These are phyloP conservation scores for Coelastrella sp. DNA, from an alignment of 139 green algal genomes.

Conservation along the genomic window DNA sequence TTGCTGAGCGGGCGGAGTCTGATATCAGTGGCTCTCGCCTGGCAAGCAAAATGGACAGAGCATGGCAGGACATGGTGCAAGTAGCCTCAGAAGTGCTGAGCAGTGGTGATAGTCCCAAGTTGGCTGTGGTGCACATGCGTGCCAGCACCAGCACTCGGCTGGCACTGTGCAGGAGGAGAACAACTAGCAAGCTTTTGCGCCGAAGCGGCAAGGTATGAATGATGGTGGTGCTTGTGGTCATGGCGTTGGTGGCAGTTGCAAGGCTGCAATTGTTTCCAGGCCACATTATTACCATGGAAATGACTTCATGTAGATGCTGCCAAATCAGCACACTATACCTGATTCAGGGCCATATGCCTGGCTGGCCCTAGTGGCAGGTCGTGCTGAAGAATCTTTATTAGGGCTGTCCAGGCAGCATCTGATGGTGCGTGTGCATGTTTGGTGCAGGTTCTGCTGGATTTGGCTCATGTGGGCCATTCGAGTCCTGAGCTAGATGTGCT, in stretches of 20 bases:
- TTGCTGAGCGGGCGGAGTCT: background rate
- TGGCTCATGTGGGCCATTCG: slow-evolving; percentile 4
- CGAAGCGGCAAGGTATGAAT: slow-evolving; percentile 30
- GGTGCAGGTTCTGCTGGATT: slow-evolving; percentile 37
- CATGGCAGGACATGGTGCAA: slow-evolving; percentile 1
- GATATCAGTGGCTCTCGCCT: background rate
- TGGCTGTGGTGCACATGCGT: slow-evolving; percentile 25
- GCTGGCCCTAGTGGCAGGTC: too few species aligned
- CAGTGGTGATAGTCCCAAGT: background rate
- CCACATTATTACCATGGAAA: too few species aligned
- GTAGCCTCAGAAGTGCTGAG: slow-evolving; percentile 2
- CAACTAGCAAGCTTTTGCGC: slow-evolving; percentile 36
- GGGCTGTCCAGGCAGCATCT: too few species aligned
- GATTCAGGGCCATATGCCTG: too few species aligned
- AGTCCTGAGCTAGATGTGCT: slow-evolving; percentile 27
- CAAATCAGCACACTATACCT: background rate
- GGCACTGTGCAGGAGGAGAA: slow-evolving; percentile 31
- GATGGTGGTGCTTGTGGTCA: too few species aligned
- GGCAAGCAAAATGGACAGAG: background rate
- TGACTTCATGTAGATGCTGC: too few species aligned
- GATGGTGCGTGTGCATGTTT: too few species aligned
- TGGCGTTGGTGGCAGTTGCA: too few species aligned
- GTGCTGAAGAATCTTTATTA: too few species aligned
- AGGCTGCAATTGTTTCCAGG: too few species aligned
- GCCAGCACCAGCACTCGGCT: slow-evolving; percentile 22